Conservation (phyloP, 164 flowering plant species). For the Chimonanthus salicifolius region DNA sequence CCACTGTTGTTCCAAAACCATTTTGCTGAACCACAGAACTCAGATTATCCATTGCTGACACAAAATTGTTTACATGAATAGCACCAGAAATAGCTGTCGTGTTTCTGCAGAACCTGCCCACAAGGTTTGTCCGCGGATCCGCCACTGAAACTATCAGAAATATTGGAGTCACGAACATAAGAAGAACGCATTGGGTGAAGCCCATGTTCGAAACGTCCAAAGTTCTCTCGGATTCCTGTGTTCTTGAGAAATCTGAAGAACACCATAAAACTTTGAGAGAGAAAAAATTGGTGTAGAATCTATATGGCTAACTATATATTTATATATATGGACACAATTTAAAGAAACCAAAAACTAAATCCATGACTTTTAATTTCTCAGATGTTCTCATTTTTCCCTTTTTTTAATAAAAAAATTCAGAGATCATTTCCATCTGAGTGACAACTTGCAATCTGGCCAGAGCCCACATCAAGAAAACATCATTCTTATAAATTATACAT, state of each 20-base stretch:
- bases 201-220: slow-evolving; percentile 6
- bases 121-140: neutral
- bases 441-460: neutral
- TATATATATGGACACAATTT: too few species aligned
- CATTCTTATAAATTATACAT: too few species aligned
- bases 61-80: neutral
- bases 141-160: neutral
- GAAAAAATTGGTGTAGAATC: too few species aligned
- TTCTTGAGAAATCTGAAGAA: neutral
- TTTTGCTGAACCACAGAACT: neutral
- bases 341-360: too few species aligned
- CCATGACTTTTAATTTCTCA: too few species aligned
- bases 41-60: neutral
- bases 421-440: too few species aligned
- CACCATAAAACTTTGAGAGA: neutral
- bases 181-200: neutral
- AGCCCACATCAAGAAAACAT: neutral
- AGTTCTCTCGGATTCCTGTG: neutral
- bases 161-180: slow-evolving; percentile 4
- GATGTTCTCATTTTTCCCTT: too few species aligned
- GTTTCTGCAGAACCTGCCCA: neutral
- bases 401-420: too few species aligned
- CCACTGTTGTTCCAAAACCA: neutral
- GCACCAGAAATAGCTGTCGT: neutral
- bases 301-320: too few species aligned